phyloP scores from a whole-genome alignment of 371 early-diverging fungal genomes.

The Mucor plumbeus region DNA sequence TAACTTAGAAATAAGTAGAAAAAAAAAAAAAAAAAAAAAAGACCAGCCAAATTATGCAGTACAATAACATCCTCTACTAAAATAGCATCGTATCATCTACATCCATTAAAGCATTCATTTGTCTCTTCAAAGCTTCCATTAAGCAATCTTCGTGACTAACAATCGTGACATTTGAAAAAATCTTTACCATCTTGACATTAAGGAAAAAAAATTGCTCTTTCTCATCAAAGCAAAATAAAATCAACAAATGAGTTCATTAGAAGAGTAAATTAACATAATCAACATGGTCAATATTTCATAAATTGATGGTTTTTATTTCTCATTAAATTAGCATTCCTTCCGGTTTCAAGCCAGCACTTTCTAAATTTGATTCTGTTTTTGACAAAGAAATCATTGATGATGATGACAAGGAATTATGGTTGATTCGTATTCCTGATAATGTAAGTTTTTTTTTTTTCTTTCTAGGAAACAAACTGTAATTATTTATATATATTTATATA shows the following conservation, averaged over 20 bases:
- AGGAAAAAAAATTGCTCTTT: conserved; percentile 1
- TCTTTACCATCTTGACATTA: neutral
- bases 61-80: too few relatives aligned
- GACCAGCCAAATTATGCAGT: too few relatives aligned
- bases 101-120: neutral
- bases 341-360: conserved; percentile 27
- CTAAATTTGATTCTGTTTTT: conserved; percentile 27
- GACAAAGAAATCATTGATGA: conserved; percentile 34
- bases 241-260: conserved; percentile 4
- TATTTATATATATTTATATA: neutral
- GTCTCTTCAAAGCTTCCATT: neutral
- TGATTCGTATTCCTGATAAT: conserved; percentile 54
- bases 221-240: neutral
- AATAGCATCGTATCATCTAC: neutral
- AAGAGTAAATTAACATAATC: neutral
- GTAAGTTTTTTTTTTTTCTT: conserved; percentile 21
- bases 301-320: neutral
- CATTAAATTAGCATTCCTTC: conserved; percentile 19
- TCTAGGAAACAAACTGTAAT: neutral
- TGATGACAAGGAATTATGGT: conserved; percentile 55
- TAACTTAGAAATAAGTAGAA: too few relatives aligned
- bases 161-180: conserved; percentile 3
- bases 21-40: too few relatives aligned
- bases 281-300: neutral
- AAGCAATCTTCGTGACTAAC: neutral